phyloP scores from a whole-genome alignment of 2,329 filamentous ascomycete species.

The Curvularia verruculosa region DNA sequence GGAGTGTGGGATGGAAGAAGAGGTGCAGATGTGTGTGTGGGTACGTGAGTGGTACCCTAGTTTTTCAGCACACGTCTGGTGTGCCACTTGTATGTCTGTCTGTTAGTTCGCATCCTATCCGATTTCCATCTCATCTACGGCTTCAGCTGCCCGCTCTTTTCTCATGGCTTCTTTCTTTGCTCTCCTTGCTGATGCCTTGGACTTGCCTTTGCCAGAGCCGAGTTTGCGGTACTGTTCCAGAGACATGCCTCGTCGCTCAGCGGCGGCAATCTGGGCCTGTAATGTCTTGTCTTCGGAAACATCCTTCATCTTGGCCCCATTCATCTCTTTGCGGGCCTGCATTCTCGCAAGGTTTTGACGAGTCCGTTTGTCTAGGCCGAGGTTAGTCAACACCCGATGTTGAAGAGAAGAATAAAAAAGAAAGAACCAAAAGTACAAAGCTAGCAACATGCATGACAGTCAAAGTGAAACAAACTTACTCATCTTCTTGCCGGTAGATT shows the following conservation, averaged over 20 bases:
- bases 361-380: slow-evolving; percentile 22
- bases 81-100: background rate
- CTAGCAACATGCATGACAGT: background rate
- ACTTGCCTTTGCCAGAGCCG: slow-evolving; percentile 8
- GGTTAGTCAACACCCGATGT: background rate
- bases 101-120: slow-evolving; percentile 1
- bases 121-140: slow-evolving; percentile 17
- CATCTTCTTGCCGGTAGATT: slow-evolving; percentile 24
- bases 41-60: background rate
- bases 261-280: slow-evolving; percentile 20
- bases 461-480: slow-evolving; percentile 16
- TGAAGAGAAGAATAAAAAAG: too few species aligned
- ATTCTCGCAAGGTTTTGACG: slow-evolving; percentile 30
- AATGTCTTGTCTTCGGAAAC: slow-evolving; percentile 11
- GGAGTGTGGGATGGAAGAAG: too few species aligned
- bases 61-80: background rate
- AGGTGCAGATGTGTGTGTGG: too few species aligned
- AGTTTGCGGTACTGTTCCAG: slow-evolving; percentile 15
- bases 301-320: slow-evolving; percentile 14
- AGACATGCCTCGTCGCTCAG: slow-evolving; percentile 26
- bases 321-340: slow-evolving; percentile 22
- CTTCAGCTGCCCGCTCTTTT: slow-evolving; percentile 5
- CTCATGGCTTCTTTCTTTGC: slow-evolving; percentile 9
- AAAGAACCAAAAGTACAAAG: too few species aligned
- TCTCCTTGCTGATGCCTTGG: slow-evolving; percentile 7